Evolutionary conservation across 2,329 filamentous ascomycete genomes (phyloP).

Genomic region (Calonectria hongkongensis): DNA sequence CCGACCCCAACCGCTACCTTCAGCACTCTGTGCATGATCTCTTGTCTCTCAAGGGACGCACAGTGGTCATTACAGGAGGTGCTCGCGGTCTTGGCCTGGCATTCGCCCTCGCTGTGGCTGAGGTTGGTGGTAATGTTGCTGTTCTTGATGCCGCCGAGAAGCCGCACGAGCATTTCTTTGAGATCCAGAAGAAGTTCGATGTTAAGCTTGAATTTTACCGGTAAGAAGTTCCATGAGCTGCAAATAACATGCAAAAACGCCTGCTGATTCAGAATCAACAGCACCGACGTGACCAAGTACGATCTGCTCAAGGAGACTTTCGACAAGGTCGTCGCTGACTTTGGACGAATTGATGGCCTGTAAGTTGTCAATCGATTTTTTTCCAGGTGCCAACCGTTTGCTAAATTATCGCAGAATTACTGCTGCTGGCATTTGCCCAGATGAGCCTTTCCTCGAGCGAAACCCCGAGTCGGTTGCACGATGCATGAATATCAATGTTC

Average conservation of each 20-base stretch:
- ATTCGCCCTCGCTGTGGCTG: constrained; percentile 41
- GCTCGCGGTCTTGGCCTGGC: constrained; percentile 41
- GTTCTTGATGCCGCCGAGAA: constrained; percentile 44
- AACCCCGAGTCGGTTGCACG: constrained; percentile 49
- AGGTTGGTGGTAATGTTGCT: constrained; percentile 42
- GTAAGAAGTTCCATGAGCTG: neutral
- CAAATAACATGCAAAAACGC: neutral
- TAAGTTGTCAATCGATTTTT: neutral
- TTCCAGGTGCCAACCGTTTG: too few species aligned
- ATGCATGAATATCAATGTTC: constrained; percentile 54
- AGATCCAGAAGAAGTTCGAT: constrained; percentile 38
- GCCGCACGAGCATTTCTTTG: constrained; percentile 44
- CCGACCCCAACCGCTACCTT: constrained; percentile 38
- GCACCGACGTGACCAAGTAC: constrained; percentile 42
- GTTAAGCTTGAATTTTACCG: constrained; percentile 40
- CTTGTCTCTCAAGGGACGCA: constrained; percentile 41
- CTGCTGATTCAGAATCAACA: neutral
- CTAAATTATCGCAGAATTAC: constrained; percentile 46
- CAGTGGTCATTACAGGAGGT: constrained; percentile 41
- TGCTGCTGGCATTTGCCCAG: constrained; percentile 55
- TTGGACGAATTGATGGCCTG: constrained; percentile 45
- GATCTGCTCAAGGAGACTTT: constrained; percentile 36
- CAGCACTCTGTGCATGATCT: constrained; percentile 40
- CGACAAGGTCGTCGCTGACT: constrained; percentile 37
- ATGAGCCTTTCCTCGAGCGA: constrained; percentile 55